Percentiles rank a stretch among this genome's conserved stretches.
These are phyloP conservation scores for Metarhizium brunneum DNA, from an alignment of 2,329 filamentous ascomycete genomes.

Conservation along the genomic window DNA sequence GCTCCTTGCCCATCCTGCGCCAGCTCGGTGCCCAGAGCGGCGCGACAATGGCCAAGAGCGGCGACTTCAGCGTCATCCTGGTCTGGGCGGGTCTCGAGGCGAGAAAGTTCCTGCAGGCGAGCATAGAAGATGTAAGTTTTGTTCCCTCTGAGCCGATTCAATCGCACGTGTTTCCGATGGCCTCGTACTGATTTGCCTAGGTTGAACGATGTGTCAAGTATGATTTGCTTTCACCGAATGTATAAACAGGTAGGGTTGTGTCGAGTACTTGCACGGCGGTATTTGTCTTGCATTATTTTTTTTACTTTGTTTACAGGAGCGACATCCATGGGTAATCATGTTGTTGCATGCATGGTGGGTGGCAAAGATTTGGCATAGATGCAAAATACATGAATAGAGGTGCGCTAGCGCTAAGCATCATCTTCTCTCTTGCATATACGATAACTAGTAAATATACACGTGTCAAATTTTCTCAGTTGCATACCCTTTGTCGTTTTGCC, in stretches of 20 bases:
- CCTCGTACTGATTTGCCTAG: slow-evolving; percentile 26
- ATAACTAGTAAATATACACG: neutral
- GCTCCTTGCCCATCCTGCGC: slow-evolving; percentile 81
- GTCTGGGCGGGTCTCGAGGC: slow-evolving; percentile 90
- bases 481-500: neutral
- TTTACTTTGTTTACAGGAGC: neutral
- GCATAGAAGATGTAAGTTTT: slow-evolving; percentile 69
- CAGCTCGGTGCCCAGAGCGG: slow-evolving; percentile 75
- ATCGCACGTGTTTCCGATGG: slow-evolving; percentile 3
- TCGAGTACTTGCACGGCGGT: neutral
- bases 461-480: neutral
- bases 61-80: slow-evolving; percentile 77
- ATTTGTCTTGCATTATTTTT: neutral
- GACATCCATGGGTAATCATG: too few relatives aligned
- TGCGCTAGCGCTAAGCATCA: neutral
- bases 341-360: neutral
- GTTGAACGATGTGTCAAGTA: slow-evolving; percentile 87
- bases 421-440: slow-evolving; percentile 6
- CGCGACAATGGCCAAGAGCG: slow-evolving; percentile 57
- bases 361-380: neutral
- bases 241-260: slow-evolving; percentile 37
- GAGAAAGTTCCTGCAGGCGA: slow-evolving; percentile 79
- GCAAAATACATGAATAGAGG: slow-evolving; percentile 4
- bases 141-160: neutral
- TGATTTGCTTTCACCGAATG: slow-evolving; percentile 78